These are phyloP conservation scores for Leptographium wingfieldii DNA, from an alignment of 2,329 filamentous ascomycete genomes.

Conservation along the genomic window DNA sequence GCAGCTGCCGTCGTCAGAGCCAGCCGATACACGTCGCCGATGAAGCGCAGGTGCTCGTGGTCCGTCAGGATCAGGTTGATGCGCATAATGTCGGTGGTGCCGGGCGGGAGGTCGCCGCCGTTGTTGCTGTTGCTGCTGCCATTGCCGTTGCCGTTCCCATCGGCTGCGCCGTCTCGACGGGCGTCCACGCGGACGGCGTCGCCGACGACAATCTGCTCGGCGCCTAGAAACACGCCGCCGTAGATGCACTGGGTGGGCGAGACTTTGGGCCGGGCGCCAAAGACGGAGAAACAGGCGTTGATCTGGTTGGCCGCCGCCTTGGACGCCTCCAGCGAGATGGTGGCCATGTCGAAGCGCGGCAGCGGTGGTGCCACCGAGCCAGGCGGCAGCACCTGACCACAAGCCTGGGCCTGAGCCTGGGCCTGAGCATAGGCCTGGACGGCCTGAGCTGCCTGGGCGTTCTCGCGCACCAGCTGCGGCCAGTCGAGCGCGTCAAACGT, in stretches of 20 bases:
- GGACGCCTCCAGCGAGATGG: slow-evolving; percentile 22
- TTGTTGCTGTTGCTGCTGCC: slow-evolving; percentile 28
- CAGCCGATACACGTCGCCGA: slow-evolving; percentile 18
- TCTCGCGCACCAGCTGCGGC: slow-evolving; percentile 11
- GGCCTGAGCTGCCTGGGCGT: neutral
- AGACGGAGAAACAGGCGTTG: slow-evolving; percentile 22
- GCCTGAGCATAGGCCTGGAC: slow-evolving; percentile 4
- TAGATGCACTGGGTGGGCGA: slow-evolving; percentile 13
- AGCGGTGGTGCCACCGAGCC: neutral
- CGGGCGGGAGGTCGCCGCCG: slow-evolving; percentile 54
- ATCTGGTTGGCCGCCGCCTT: slow-evolving; percentile 24
- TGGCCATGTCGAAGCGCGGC: slow-evolving; percentile 3
- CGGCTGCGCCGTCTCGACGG: neutral
- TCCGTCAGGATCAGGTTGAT: slow-evolving; percentile 16
- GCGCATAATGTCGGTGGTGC: slow-evolving; percentile 32
- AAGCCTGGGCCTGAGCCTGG: slow-evolving; percentile 6
- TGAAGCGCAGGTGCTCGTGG: slow-evolving; percentile 14
- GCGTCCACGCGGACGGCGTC: slow-evolving; percentile 21
- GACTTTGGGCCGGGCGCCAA: slow-evolving; percentile 16
- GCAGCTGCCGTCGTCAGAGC: slow-evolving; percentile 1
- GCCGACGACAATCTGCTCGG: slow-evolving; percentile 21
- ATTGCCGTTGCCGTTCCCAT: too few species aligned
- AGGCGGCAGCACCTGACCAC: slow-evolving; percentile 2
- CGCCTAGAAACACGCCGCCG: slow-evolving; percentile 22
- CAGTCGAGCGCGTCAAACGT: slow-evolving; percentile 19